A percentile compares a stretch with the other conserved stretches of the same genome.
Conservation (phyloP, 306 rosid species). For the Ochetophila trinervis region DNA sequence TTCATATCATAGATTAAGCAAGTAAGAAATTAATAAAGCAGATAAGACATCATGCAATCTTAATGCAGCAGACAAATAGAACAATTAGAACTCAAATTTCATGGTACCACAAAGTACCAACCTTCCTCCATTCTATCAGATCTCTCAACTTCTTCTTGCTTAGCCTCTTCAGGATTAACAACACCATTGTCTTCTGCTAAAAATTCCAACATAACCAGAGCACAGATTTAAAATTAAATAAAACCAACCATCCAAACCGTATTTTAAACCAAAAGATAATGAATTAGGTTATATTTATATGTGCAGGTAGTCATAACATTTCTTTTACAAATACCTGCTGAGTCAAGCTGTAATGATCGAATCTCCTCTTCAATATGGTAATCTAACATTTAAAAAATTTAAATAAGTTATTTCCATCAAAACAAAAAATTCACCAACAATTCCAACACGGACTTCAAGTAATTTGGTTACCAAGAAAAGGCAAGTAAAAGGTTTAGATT, state of each 20-base stretch:
- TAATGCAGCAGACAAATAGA: not conserved
- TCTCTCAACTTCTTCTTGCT: slow-evolving; percentile 53
- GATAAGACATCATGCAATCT: not conserved
- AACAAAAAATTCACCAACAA: slow-evolving; percentile 3
- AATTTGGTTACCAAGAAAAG: not conserved
- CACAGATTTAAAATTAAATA: slow-evolving; percentile 23
- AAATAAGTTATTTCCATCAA: slow-evolving; percentile 18
- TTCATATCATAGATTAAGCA: not conserved
- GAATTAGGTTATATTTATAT: not conserved
- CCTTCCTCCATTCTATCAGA: slow-evolving; percentile 72
- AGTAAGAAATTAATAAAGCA: not conserved
- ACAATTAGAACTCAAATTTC: slow-evolving; percentile 10
- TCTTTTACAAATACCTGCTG: slow-evolving; percentile 50
- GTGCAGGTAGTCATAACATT: not conserved
- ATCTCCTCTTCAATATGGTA: slow-evolving; percentile 89
- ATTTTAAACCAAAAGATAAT: not conserved
- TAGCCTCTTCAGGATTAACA: slow-evolving; percentile 52
- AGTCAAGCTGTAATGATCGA: slow-evolving; percentile 88
- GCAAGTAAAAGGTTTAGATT: not conserved
- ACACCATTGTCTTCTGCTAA: slow-evolving; percentile 66
- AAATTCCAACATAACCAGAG: slow-evolving; percentile 23
- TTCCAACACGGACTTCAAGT: not conserved
- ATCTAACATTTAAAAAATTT: slow-evolving; percentile 45
- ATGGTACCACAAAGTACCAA: slow-evolving; percentile 33
- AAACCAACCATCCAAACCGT: not conserved